These are phyloP conservation scores for Cyclocybe aegerita DNA, from an alignment of 768 basidiomycete genomes.

Conservation along the genomic window DNA sequence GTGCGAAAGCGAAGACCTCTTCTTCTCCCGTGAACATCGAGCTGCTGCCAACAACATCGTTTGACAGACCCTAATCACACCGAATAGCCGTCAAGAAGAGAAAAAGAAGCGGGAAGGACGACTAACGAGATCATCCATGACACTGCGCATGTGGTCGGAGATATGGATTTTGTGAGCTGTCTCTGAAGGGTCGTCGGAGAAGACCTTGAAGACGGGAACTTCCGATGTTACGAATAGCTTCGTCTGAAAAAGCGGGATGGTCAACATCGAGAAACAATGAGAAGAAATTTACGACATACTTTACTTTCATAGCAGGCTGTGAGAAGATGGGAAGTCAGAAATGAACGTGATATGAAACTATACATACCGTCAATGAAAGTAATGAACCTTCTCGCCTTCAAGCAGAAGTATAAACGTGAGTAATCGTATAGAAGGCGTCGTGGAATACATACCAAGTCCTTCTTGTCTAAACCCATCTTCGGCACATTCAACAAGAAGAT, in stretches of 20 bases:
- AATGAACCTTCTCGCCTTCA: constrained; percentile 92
- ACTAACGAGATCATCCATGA: constrained; percentile 93
- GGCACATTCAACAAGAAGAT: constrained; percentile 87
- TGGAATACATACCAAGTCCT: constrained; percentile 67
- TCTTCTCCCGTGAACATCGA: constrained; percentile 97
- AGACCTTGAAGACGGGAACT: constrained; percentile 87
- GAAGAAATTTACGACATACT: constrained; percentile 33
- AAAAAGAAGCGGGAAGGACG: constrained; percentile 2
- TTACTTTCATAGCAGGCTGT: constrained; percentile 91
- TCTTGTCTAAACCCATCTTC: constrained; percentile 82
- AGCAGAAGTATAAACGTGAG: constrained; percentile 2
- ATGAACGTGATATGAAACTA: not conserved
- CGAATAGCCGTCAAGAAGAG: constrained; percentile 5
- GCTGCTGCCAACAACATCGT: constrained; percentile 73
- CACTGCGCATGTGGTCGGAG: constrained; percentile 85
- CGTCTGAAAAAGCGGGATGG: constrained; percentile 48
- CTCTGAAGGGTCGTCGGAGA: constrained; percentile 64
- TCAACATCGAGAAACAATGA: constrained; percentile 1
- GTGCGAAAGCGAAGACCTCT: constrained; percentile 95
- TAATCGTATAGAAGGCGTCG: not conserved
- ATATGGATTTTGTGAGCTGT: constrained; percentile 37
- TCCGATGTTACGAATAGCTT: constrained; percentile 92
- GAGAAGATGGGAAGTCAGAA: constrained; percentile 1
- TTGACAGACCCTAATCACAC: constrained; percentile 65
- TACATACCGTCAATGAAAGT: constrained; percentile 90